phyloP scores from a whole-genome alignment of 805 yeast genomes.

The Saccharomycopsis sp. region DNA sequence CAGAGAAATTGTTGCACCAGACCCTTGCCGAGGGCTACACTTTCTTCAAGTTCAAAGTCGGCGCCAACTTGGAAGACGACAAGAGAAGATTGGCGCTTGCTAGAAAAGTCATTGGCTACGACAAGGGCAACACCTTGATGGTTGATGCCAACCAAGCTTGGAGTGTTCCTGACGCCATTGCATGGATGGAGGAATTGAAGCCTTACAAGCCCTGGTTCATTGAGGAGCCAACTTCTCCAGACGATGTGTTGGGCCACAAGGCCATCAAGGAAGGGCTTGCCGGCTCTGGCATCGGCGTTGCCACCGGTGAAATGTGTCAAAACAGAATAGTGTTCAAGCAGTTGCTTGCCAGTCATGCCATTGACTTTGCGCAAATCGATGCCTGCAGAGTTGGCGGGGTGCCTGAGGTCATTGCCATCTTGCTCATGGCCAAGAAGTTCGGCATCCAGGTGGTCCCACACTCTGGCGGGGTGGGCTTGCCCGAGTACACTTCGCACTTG shows the following conservation, averaged over 20 bases:
- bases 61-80: slow-evolving; percentile 32
- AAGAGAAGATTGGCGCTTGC: slow-evolving; percentile 30
- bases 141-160: slow-evolving; percentile 31
- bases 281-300: slow-evolving; percentile 28
- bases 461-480: slow-evolving; percentile 30
- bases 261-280: slow-evolving; percentile 27
- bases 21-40: slow-evolving; percentile 32
- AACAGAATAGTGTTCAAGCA: slow-evolving; percentile 30
- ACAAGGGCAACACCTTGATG: slow-evolving; percentile 27
- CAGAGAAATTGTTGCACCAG: slow-evolving; percentile 28
- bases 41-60: slow-evolving; percentile 35
- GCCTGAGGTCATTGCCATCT: slow-evolving; percentile 28
- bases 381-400: slow-evolving; percentile 31
- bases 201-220: slow-evolving; percentile 30
- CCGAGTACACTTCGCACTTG: slow-evolving; percentile 30
- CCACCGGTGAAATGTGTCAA: slow-evolving; percentile 31
- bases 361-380: slow-evolving; percentile 28
- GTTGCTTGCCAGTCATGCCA: slow-evolving; percentile 25
- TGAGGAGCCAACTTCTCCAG: slow-evolving; percentile 32
- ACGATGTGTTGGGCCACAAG: slow-evolving; percentile 28
- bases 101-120: slow-evolving; percentile 34
- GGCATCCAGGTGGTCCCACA: slow-evolving; percentile 30
- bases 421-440: slow-evolving; percentile 29
- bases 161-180: slow-evolving; percentile 30
- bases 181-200: slow-evolving; percentile 25